phyloP scores from a whole-genome alignment of 805 yeast genomes.

The Pichia deserticola region DNA sequence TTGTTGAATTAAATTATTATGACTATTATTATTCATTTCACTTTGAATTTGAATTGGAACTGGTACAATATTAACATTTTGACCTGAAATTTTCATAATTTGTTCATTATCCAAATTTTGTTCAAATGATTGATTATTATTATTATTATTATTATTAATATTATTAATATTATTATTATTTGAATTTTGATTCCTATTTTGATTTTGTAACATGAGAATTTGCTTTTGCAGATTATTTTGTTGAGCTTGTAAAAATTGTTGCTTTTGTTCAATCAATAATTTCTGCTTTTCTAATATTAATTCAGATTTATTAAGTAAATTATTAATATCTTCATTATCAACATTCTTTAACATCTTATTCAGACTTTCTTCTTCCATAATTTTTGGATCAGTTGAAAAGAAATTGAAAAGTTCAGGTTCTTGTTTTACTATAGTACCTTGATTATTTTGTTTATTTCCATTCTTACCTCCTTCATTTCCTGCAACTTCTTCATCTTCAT shows the following conservation, averaged over 20 bases:
- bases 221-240: slow-evolving; percentile 15
- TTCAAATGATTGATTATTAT: too few species aligned
- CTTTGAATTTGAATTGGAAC: not conserved
- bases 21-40: not conserved
- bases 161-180: too few species aligned
- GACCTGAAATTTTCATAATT: not conserved
- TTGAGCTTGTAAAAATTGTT: slow-evolving; percentile 15
- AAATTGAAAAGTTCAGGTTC: slow-evolving; percentile 9
- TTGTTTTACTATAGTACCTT: too few species aligned
- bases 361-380: slow-evolving; percentile 12
- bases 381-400: slow-evolving; percentile 10
- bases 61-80: not conserved
- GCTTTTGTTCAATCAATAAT: slow-evolving; percentile 2
- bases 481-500: not conserved
- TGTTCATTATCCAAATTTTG: too few species aligned
- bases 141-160: too few species aligned
- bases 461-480: not conserved
- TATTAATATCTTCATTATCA: not conserved
- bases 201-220: slow-evolving; percentile 15
- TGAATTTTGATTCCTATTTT: not conserved
- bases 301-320: not conserved
- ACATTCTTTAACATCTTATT: slow-evolving; percentile 10
- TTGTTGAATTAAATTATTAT: not conserved
- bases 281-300: not conserved
- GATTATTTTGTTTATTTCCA: not conserved